Percentiles rank a stretch among this genome's conserved stretches.
Conservation (phyloP, 225 moss, liverwort and hornwort genomes). For the Ulota crispa region DNA sequence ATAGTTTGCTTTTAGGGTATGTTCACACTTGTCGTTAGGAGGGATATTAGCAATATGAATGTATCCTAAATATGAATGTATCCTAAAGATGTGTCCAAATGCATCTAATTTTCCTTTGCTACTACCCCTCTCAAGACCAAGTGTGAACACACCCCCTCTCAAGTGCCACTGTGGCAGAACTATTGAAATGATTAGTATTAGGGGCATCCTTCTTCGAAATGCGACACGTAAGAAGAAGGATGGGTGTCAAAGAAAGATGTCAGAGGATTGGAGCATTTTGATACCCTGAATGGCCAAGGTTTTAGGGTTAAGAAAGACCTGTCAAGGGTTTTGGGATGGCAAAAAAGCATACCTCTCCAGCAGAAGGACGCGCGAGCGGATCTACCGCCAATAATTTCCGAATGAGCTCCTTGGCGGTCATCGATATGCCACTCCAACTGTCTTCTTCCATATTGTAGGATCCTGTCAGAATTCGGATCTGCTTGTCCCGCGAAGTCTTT, state of each 20-base stretch:
- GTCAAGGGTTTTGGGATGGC: background rate
- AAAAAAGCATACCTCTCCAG: slow-evolving; percentile 45
- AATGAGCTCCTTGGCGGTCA: slow-evolving; percentile 72
- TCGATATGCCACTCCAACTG: slow-evolving; percentile 68
- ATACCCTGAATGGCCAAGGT: background rate
- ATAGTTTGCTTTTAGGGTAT: background rate
- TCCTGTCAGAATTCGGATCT: slow-evolving; percentile 65
- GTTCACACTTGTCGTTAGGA: too few species aligned
- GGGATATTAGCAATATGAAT: too few species aligned
- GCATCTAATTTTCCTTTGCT: too few species aligned
- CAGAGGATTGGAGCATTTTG: background rate
- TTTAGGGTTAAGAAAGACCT: background rate
- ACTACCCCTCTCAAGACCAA: too few species aligned
- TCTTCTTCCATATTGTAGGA: slow-evolving; percentile 60
- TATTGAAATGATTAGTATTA: background rate
- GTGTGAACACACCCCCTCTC: too few species aligned
- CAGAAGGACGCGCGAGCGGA: slow-evolving; percentile 34
- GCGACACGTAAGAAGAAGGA: background rate
- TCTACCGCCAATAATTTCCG: slow-evolving; percentile 59
- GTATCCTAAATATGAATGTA: too few species aligned
- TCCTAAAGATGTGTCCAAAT: too few species aligned
- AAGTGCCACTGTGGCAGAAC: background rate
- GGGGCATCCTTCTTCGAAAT: background rate
- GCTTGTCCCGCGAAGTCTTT: slow-evolving; percentile 72
- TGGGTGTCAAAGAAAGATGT: background rate